These are phyloP conservation scores for Clonostachys rhizophaga DNA, from an alignment of 2,329 filamentous ascomycete species.

Conservation along the genomic window DNA sequence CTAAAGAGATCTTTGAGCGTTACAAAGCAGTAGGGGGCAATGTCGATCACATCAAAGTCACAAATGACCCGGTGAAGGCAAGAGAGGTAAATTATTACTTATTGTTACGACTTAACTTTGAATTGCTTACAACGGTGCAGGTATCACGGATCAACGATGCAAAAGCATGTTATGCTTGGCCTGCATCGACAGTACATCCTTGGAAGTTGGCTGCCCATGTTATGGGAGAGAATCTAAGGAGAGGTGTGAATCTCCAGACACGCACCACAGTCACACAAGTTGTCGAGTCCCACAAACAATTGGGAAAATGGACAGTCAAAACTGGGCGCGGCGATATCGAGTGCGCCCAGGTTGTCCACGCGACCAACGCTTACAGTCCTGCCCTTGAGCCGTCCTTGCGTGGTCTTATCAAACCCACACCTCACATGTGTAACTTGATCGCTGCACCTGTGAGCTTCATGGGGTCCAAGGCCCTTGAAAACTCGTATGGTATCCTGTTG, in stretches of 20 bases:
- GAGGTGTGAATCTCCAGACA: constrained; percentile 5
- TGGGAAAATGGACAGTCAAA: constrained; percentile 2
- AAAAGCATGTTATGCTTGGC: constrained; percentile 8
- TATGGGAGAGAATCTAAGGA: constrained; percentile 6
- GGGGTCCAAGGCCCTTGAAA: neutral
- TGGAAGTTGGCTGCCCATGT: constrained; percentile 7
- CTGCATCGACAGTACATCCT: constrained; percentile 6
- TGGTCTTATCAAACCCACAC: constrained; percentile 4
- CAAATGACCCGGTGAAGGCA: constrained; percentile 1
- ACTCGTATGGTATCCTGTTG: constrained; percentile 7
- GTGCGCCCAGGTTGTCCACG: constrained; percentile 4
- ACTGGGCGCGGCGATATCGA: constrained; percentile 4
- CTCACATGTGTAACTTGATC: constrained; percentile 6
- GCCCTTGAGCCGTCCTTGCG: constrained; percentile 5
- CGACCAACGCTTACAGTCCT: constrained; percentile 7
- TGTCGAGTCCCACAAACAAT: neutral
- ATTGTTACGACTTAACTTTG: neutral
- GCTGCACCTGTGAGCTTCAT: neutral
- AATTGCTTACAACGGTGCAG: constrained; percentile 1
- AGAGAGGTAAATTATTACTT: neutral
- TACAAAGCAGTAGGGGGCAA: constrained; percentile 6
- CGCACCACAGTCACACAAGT: constrained; percentile 1
- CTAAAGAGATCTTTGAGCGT: constrained; percentile 3
- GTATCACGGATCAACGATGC: constrained; percentile 5
- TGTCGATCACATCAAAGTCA: constrained; percentile 6